A percentile compares a stretch with the other conserved stretches of the same genome.
Conservation (phyloP, 495 filamentous ascomycete species). For the Apiosordaria backusii region DNA sequence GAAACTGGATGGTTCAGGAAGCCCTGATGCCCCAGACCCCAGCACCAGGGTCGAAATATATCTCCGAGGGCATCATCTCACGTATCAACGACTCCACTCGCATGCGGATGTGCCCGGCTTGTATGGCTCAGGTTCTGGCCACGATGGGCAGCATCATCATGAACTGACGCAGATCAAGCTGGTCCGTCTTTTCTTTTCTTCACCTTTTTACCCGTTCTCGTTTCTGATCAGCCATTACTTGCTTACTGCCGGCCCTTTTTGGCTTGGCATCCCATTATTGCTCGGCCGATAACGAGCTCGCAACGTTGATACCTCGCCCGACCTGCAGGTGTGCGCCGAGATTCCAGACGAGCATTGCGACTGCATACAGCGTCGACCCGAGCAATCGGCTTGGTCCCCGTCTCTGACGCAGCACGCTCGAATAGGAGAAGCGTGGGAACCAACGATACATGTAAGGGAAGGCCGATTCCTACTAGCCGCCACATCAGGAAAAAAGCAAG, state of each 20-base stretch:
- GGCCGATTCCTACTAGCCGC: neutral
- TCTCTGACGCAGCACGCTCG: slow-evolving; percentile 5
- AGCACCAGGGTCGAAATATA: neutral
- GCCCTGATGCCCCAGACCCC: neutral
- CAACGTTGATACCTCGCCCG: neutral
- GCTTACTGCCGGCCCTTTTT: neutral
- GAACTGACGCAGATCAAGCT: neutral
- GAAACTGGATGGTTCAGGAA: slow-evolving; percentile 6
- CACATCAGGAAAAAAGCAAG: slow-evolving; percentile 2
- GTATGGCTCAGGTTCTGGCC: neutral
- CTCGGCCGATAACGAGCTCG: neutral
- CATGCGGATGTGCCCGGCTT: too few species aligned
- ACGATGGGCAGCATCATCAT: neutral
- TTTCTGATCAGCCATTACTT: neutral
- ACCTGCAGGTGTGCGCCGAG: neutral
- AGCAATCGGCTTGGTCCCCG: neutral
- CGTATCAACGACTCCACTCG: neutral
- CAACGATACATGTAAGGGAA: neutral
- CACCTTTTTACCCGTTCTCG: neutral
- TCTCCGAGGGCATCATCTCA: neutral
- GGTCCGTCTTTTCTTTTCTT: neutral
- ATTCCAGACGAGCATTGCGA: neutral
- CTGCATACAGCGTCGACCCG: neutral
- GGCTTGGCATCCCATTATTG: neutral
- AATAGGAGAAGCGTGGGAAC: slow-evolving; percentile 1